Evolutionary conservation across 164 flowering plant species (phyloP).

Genomic region (Vitis cinerea): DNA sequence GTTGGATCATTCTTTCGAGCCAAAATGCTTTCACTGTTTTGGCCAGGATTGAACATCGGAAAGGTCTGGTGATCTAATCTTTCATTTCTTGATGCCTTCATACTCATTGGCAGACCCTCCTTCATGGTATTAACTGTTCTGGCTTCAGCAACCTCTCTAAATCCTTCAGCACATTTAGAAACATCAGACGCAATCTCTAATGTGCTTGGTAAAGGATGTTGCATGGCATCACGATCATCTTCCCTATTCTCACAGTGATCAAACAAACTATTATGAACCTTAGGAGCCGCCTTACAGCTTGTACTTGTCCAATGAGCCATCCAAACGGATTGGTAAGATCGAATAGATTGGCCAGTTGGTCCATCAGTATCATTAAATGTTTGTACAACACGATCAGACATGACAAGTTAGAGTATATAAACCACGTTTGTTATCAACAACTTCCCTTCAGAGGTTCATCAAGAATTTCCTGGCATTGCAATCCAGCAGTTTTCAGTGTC

Average conservation of each 20-base stretch:
- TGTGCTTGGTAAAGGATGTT: constrained; percentile 1
- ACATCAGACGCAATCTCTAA: constrained; percentile 1
- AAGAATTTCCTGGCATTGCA: constrained; percentile 7
- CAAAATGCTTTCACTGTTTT: constrained; percentile 10
- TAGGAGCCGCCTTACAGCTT: constrained; percentile 24
- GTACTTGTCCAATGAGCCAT: constrained; percentile 58
- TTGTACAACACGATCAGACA: constrained; percentile 35
- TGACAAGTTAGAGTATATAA: constrained; percentile 14
- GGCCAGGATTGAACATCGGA: constrained; percentile 16
- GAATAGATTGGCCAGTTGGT: constrained; percentile 19
- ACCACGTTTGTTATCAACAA: not conserved
- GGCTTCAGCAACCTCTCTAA: constrained; percentile 16
- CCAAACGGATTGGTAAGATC: constrained; percentile 44
- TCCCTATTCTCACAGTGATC: constrained; percentile 14
- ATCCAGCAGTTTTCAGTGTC: constrained; percentile 10
- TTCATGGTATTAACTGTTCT: constrained; percentile 9
- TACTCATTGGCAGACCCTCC: constrained; percentile 9
- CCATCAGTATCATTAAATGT: constrained; percentile 20
- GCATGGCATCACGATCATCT: constrained; percentile 11
- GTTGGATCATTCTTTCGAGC: constrained; percentile 11
- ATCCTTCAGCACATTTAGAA: constrained; percentile 1
- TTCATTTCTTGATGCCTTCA: constrained; percentile 12
- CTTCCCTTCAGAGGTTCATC: constrained; percentile 3
- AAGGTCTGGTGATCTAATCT: constrained; percentile 22
- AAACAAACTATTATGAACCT: constrained; percentile 9